Evolutionary conservation across 768 basidiomycete species (phyloP).

Genomic region (Russula lepida): DNA sequence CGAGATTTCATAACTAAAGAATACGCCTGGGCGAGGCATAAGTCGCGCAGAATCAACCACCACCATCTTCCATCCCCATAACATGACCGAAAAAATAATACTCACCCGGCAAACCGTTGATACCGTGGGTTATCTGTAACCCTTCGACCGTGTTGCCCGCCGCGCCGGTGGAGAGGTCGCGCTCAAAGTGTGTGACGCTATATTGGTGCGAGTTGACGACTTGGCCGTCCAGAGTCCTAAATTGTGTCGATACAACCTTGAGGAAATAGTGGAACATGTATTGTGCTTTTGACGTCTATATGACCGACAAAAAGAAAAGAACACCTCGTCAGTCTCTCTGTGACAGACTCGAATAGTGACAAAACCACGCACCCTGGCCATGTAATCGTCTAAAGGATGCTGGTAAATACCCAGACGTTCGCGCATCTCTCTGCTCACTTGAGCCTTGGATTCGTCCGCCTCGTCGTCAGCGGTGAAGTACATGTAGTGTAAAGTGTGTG

Average conservation of each 20-base stretch:
- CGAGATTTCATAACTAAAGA: slow-evolving; percentile 95
- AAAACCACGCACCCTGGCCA: slow-evolving; percentile 41
- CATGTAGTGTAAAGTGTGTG: slow-evolving; percentile 76
- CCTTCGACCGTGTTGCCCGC: slow-evolving; percentile 52
- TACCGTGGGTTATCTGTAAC: slow-evolving; percentile 66
- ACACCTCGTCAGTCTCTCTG: too few relatives aligned
- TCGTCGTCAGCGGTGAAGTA: slow-evolving; percentile 80
- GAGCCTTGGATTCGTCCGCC: slow-evolving; percentile 60
- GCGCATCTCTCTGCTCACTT: slow-evolving; percentile 54
- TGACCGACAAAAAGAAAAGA: too few relatives aligned
- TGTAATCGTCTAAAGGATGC: slow-evolving; percentile 68
- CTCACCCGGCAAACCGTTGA: slow-evolving; percentile 59
- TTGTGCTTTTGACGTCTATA: slow-evolving; percentile 63
- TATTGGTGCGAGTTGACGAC: slow-evolving; percentile 87
- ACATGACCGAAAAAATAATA: not conserved
- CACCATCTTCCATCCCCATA: too few relatives aligned
- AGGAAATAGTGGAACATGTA: slow-evolving; percentile 99
- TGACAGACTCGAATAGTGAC: not conserved
- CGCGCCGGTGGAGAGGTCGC: slow-evolving; percentile 66
- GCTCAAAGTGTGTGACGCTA: slow-evolving; percentile 92
- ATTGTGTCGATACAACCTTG: slow-evolving; percentile 96
- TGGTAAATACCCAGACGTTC: slow-evolving; percentile 60
- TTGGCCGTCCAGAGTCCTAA: slow-evolving; percentile 72
- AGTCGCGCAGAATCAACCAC: not conserved
- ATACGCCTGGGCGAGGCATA: slow-evolving; percentile 51